Evolutionary conservation across 768 basidiomycete genomes (phyloP), one percentile per base, ranked within the genome.

Genomic region (Lactifluus rugatus): DNA sequence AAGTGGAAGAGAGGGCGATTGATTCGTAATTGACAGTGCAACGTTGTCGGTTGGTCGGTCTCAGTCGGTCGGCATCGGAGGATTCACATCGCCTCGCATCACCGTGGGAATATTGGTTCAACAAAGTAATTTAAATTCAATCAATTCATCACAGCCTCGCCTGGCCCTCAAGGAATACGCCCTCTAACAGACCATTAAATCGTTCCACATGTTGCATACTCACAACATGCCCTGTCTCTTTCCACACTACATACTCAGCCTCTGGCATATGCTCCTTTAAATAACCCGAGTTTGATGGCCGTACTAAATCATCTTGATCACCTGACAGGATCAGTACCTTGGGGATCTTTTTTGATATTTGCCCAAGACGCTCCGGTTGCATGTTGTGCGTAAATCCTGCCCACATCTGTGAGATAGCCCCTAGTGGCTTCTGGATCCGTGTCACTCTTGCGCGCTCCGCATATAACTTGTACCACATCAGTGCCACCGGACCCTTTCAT

Each of bases 241-340:
- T 67, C 81, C 83, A 87, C 54, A 81, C 76, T 1, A 78, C 74
- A 19, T 66, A 60, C 61, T 82, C 80, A 0, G 81, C 79, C 51
- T 77, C 73, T 0, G 75, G 71, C 85, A 89, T 90, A 39, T 71
- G 64, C 10, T 67, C 67, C 66, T 82, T 81, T 21, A 91, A 66
- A 21, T 74, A 69, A 7, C 68, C 63, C 23, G 83, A 84, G 54
- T 84, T 79, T 7, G 64, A 60, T 0, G 80, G 74, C 16, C 71
- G 64, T 9, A 91, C 76, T 2, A 91, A 69, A 48, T 78, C 61
- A 65, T 90, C 89, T 1, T 80, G 69, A 58, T 85, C 81, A 2
- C 86, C 89, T 0, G 84, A 85, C n/a, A 89, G 65, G 52, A 81
- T 82, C 31, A 76, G 64, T 8, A 89, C 76, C 66, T 87, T 88